Percentiles rank a stretch among this genome's conserved stretches.
phyloP scores from a whole-genome alignment of 306 rosid genomes.

The Rosa multiflora region DNA sequence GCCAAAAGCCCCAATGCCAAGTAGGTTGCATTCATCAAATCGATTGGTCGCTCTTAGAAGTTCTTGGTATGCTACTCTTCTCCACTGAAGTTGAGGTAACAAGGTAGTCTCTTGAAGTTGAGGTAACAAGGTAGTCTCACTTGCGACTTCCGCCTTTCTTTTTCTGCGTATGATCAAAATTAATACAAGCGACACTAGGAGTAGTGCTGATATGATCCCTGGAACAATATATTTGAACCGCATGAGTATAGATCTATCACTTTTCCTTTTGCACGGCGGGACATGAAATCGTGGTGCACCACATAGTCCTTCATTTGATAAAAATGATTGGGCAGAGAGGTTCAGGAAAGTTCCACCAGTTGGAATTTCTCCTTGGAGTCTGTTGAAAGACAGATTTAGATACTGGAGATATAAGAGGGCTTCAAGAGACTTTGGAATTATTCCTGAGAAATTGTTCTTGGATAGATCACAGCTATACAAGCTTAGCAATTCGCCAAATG shows the following conservation, averaged over 20 bases:
- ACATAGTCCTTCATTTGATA: constrained; percentile 27
- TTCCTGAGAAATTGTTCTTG: background rate
- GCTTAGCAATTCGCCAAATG: too few relatives aligned
- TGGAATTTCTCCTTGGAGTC: constrained; percentile 31
- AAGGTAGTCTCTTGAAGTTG: too few relatives aligned
- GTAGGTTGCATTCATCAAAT: background rate
- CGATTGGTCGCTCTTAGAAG: constrained; percentile 23
- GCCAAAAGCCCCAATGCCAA: constrained; percentile 26
- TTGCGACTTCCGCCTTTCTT: background rate
- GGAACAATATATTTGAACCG: constrained; percentile 5
- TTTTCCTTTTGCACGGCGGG: constrained; percentile 16
- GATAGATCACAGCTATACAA: too few relatives aligned
- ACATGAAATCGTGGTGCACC: constrained; percentile 11
- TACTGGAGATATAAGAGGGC: background rate
- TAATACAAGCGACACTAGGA: background rate
- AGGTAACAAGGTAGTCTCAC: too few relatives aligned
- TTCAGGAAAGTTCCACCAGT: constrained; percentile 15
- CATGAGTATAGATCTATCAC: too few relatives aligned
- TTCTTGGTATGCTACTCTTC: constrained; percentile 19
- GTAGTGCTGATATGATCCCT: background rate
- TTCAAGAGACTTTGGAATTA: background rate
- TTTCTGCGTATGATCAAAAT: background rate
- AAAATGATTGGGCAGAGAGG: constrained; percentile 29
- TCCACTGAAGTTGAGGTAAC: constrained; percentile 2
- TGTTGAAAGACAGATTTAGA: constrained; percentile 13